Conservation (phyloP, 441 rosid genomes). For the Raphanus hybrid region DNA sequence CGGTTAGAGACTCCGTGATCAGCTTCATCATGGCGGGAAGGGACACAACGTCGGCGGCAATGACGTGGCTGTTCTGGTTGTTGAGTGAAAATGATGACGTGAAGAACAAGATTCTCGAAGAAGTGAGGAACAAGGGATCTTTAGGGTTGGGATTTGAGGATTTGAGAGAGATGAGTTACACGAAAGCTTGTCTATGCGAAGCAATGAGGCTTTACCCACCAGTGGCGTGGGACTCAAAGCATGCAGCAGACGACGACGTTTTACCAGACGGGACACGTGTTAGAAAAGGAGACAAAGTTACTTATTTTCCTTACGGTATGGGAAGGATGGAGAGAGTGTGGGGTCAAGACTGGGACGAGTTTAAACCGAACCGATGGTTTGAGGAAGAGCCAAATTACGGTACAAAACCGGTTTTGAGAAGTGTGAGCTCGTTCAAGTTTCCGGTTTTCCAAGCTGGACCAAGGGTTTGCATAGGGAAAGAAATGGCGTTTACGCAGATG, state of each 20-base stretch:
- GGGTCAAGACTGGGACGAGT: conserved; percentile 72
- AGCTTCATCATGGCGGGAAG: conserved; percentile 80
- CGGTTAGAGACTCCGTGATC: conserved; percentile 46
- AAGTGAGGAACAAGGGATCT: conserved; percentile 37
- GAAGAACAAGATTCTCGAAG: conserved; percentile 49
- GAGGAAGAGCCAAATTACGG: conserved; percentile 34
- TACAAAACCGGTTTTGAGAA: conserved; percentile 38
- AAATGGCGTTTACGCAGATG: conserved; percentile 89
- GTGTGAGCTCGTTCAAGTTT: conserved; percentile 62
- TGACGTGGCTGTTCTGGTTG: conserved; percentile 95
- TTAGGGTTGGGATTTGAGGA: conserved; percentile 59
- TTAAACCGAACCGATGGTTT: conserved; percentile 83
- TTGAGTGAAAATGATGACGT: conserved; percentile 48
- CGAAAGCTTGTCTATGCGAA: conserved; percentile 80
- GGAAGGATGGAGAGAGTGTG: conserved; percentile 85
- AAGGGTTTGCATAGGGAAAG: conserved; percentile 85
- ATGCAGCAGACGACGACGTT: conserved; percentile 60
- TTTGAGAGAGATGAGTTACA: conserved; percentile 61
- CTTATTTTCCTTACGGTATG: conserved; percentile 90
- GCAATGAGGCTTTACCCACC: conserved; percentile 93
- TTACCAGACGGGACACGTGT: conserved; percentile 79
- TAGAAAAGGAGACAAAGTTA: conserved; percentile 70
- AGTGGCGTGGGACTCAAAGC: conserved; percentile 93
- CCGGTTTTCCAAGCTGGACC: conserved; percentile 94
- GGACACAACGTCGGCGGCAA: conserved; percentile 81